Conservation (phyloP, 345 rosid genomes). For the Zanthoxylum bungeanum region DNA sequence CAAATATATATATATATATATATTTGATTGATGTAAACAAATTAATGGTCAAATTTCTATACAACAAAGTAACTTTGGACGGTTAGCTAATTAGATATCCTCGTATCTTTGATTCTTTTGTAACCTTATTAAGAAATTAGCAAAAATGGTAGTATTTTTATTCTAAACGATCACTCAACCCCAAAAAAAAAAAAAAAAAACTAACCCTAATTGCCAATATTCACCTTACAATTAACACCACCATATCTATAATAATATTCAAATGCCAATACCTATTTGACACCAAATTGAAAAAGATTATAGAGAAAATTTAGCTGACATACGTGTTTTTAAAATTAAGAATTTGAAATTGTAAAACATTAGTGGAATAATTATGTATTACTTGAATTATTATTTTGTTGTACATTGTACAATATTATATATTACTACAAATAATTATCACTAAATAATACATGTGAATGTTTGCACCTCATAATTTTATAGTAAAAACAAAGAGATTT, state of each 20-base stretch:
- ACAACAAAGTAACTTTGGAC: conserved; percentile 23
- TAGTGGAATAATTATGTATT: too few species aligned
- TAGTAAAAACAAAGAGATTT: too few species aligned
- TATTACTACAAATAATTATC: too few species aligned
- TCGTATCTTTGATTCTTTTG: neutral
- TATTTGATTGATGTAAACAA: neutral
- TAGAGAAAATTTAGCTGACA: neutral
- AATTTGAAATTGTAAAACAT: too few species aligned
- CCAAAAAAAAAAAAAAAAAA: neutral
- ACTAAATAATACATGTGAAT: too few species aligned
- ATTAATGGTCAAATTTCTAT: conserved; percentile 17
- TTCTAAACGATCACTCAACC: neutral
- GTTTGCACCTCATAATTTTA: too few species aligned
- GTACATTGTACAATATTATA: too few species aligned
- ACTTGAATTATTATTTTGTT: too few species aligned
- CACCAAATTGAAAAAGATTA: neutral
- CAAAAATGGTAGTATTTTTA: neutral
- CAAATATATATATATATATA: too few species aligned
- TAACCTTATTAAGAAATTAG: neutral
- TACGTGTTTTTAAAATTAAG: too few species aligned
- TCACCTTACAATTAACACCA: neutral
- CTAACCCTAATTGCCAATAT: neutral
- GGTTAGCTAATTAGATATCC: conserved; percentile 18
- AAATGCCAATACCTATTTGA: neutral
- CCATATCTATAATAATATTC: neutral